Evolutionary conservation across 23 red algal genomes (phyloP).

Genomic region (Gracilaria domingensis): DNA sequence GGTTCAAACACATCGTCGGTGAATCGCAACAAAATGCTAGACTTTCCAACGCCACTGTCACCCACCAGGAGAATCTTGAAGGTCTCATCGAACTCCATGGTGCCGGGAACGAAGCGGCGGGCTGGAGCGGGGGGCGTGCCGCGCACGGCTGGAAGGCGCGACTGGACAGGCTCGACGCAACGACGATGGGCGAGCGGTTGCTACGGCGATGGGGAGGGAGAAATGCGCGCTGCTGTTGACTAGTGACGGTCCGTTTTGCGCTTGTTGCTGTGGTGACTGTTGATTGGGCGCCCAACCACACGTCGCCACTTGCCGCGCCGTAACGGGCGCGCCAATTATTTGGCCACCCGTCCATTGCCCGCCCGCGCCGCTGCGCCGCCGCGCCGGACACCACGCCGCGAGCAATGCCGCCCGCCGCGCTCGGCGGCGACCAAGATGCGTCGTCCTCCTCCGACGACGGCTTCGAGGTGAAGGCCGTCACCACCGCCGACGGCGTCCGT

Average conservation of each 20-base stretch:
- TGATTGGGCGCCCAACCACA: not conserved
- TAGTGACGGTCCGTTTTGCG: not conserved
- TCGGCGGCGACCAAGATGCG: not conserved
- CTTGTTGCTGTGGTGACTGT: not conserved
- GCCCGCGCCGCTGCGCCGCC: too few species aligned
- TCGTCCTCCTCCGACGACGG: not conserved
- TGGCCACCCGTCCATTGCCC: not conserved
- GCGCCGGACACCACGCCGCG: too few species aligned
- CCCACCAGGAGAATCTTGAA: conserved; percentile 97
- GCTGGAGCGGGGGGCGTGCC: not conserved
- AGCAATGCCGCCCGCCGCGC: not conserved
- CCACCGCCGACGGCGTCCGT: conserved; percentile 26
- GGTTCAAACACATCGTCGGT: conserved; percentile 85
- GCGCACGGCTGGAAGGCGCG: too few species aligned
- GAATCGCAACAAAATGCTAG: conserved; percentile 82
- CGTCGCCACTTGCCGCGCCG: not conserved
- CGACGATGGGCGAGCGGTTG: too few species aligned
- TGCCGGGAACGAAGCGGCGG: not conserved
- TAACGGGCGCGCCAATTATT: not conserved
- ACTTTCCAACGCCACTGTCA: conserved; percentile 88
- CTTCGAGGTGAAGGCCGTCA: conserved; percentile 31
- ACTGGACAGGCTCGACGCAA: too few species aligned
- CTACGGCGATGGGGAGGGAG: too few species aligned
- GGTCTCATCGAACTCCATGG: conserved; percentile 76
- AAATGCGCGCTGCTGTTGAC: too few species aligned